phyloP scores from a whole-genome alignment of 2,329 filamentous ascomycete genomes.

The Arthrobotrys sphaeroides region DNA sequence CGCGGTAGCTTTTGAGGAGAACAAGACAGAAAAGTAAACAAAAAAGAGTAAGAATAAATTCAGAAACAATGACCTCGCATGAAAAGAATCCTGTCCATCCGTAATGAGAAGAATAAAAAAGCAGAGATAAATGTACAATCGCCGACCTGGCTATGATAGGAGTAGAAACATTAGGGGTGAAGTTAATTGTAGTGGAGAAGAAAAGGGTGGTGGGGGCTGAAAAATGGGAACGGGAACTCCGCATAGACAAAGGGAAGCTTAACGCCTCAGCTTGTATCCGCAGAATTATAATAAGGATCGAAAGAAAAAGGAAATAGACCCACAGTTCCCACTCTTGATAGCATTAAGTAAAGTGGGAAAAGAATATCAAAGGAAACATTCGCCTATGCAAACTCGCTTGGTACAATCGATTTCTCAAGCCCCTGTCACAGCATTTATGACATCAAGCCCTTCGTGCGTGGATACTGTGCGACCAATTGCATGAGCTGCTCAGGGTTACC shows the following conservation, averaged over 20 bases:
- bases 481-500: conserved; percentile 40
- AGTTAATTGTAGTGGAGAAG: not conserved
- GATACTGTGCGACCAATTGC: conserved; percentile 36
- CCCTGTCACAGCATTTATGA: not conserved
- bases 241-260: not conserved
- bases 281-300: not conserved
- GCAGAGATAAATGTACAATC: conserved; percentile 9
- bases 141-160: not conserved
- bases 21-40: not conserved
- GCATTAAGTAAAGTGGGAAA: not conserved
- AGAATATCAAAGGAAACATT: not conserved
- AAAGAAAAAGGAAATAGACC: not conserved
- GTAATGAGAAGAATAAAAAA: not conserved
- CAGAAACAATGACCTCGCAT: not conserved
- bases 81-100: not conserved
- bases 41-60: not conserved
- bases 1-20: not conserved
- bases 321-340: not conserved
- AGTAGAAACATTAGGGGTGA: conserved; percentile 1
- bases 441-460: not conserved
- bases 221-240: not conserved
- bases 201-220: not conserved
- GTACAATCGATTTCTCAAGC: not conserved
- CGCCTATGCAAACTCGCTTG: not conserved
- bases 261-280: not conserved